phyloP scores from a whole-genome alignment of 2,329 filamentous ascomycete species.

The Dothistroma septosporum region DNA sequence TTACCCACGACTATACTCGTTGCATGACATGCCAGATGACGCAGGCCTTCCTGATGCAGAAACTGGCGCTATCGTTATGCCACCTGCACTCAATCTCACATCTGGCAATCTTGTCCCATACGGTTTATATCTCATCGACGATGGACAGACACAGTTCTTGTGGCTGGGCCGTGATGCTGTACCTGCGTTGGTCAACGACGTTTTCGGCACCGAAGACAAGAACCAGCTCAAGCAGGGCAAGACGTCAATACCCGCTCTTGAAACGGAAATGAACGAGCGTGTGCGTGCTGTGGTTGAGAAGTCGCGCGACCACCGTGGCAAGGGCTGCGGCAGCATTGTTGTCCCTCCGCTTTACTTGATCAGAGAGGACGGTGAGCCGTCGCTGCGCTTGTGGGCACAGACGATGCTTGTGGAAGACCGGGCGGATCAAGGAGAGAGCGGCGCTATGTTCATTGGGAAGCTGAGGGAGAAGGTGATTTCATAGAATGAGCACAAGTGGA shows the following conservation, averaged over 20 bases:
- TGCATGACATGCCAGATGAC: constrained; percentile 95
- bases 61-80: constrained; percentile 84
- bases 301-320: constrained; percentile 79
- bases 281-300: constrained; percentile 87
- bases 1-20: constrained; percentile 61
- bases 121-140: constrained; percentile 92
- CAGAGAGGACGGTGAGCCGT: constrained; percentile 92
- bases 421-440: constrained; percentile 87
- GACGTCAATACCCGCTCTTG: constrained; percentile 76
- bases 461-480: constrained; percentile 83
- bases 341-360: constrained; percentile 90
- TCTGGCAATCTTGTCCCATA: constrained; percentile 84
- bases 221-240: constrained; percentile 88
- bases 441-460: constrained; percentile 87
- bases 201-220: constrained; percentile 83
- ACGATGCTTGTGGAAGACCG: constrained; percentile 92
- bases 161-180: constrained; percentile 94
- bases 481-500: constrained; percentile 7
- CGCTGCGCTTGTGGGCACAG: constrained; percentile 93
- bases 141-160: constrained; percentile 94
- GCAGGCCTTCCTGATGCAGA: constrained; percentile 79
- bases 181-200: constrained; percentile 79
- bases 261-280: constrained; percentile 95
- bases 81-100: constrained; percentile 77
- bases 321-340: constrained; percentile 88